Evolutionary conservation across 1,139 yeast genomes (phyloP).

Genomic region (Hanseniaspora sp.): DNA sequence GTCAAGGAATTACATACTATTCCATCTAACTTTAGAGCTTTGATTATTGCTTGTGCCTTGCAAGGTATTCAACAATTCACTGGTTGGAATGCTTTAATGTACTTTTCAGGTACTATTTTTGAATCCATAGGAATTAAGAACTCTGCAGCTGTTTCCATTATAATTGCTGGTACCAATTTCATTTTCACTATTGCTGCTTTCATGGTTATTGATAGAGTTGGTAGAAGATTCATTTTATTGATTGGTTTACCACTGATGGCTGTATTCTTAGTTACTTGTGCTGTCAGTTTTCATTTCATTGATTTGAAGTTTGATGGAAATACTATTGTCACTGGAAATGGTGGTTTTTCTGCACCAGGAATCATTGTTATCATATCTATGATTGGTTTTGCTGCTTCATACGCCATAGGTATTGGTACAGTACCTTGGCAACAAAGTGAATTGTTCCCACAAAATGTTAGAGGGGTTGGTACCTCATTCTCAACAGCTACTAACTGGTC

Average conservation of each 20-base stretch:
- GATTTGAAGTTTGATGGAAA: constrained; percentile 46
- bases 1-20: constrained; percentile 57
- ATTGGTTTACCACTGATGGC: constrained; percentile 74
- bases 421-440: constrained; percentile 98
- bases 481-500: constrained; percentile 96
- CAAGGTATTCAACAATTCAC: constrained; percentile 95
- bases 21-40: constrained; percentile 79
- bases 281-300: constrained; percentile 80
- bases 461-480: constrained; percentile 83
- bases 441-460: constrained; percentile 79
- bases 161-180: constrained; percentile 86
- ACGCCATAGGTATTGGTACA: constrained; percentile 90
- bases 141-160: constrained; percentile 85
- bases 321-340: constrained; percentile 34
- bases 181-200: constrained; percentile 74
- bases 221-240: constrained; percentile 69
- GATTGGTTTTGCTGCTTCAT: constrained; percentile 77
- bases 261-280: constrained; percentile 59
- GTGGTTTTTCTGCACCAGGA: constrained; percentile 71
- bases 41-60: constrained; percentile 77
- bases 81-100: constrained; percentile 91
- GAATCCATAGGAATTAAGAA: constrained; percentile 77
- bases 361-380: constrained; percentile 71
- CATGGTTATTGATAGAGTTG: constrained; percentile 70
- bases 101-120: constrained; percentile 81